Evolutionary conservation across 768 basidiomycete species (phyloP).

Genomic region (Suillus paluster): DNA sequence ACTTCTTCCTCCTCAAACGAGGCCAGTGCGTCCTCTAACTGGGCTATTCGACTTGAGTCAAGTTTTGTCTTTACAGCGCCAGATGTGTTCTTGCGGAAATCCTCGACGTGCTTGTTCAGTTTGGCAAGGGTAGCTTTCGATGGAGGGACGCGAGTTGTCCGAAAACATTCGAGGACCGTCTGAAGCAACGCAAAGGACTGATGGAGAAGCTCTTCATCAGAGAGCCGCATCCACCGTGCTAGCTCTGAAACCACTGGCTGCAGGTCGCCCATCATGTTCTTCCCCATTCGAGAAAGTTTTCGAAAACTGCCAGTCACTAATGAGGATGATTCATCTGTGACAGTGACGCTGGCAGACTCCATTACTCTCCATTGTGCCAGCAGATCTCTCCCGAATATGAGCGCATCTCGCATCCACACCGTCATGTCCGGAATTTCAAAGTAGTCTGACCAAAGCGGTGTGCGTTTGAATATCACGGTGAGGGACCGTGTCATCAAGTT

Average conservation of each 20-base stretch:
- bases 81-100: constrained; percentile 55
- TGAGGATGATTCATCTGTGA: constrained; percentile 23
- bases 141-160: constrained; percentile 60
- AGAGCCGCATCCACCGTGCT: constrained; percentile 87
- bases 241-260: constrained; percentile 81
- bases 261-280: constrained; percentile 77
- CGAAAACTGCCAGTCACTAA: constrained; percentile 35
- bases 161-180: constrained; percentile 78
- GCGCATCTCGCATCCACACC: constrained; percentile 97
- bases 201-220: constrained; percentile 89
- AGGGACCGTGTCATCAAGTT: constrained; percentile 77
- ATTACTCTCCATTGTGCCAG: constrained; percentile 80
- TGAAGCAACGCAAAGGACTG: constrained; percentile 87
- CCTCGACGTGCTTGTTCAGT: constrained; percentile 66
- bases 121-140: constrained; percentile 60
- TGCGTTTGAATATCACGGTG: constrained; percentile 82
- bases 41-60: constrained; percentile 57
- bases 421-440: constrained; percentile 87
- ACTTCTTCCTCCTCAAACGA: constrained; percentile 70
- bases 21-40: constrained; percentile 68
- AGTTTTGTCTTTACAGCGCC: constrained; percentile 54
- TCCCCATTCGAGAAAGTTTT: constrained; percentile 63
- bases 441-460: constrained; percentile 80
- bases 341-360: constrained; percentile 56
- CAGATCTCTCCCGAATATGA: constrained; percentile 91